Percentiles rank a stretch among this genome's conserved stretches.
These are phyloP conservation scores for Trichocladium uniseriatum DNA, from an alignment of 495 filamentous ascomycete species.

Conservation along the genomic window DNA sequence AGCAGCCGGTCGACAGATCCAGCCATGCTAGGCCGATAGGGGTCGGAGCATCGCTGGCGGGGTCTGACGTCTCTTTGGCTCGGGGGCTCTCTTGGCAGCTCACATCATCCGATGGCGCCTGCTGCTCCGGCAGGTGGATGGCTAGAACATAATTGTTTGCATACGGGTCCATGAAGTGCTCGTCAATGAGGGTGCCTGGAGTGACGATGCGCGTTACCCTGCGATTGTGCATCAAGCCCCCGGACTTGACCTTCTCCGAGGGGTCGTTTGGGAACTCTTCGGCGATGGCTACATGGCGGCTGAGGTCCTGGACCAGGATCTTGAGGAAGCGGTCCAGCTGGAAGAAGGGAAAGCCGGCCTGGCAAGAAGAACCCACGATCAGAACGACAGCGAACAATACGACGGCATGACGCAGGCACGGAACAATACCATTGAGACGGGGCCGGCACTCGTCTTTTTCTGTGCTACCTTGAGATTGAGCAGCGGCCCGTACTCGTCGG, in stretches of 20 bases:
- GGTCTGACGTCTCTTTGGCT: neutral
- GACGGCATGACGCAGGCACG: neutral
- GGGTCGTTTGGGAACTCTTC: constrained; percentile 76
- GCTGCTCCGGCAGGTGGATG: constrained; percentile 41
- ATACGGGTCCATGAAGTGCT: constrained; percentile 89
- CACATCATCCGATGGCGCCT: constrained; percentile 6
- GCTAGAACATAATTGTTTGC: constrained; percentile 87
- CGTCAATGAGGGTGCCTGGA: constrained; percentile 91
- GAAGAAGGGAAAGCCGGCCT: constrained; percentile 88
- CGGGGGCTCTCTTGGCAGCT: constrained; percentile 1
- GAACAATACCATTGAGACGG: constrained; percentile 63
- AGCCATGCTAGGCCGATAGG: constrained; percentile 80
- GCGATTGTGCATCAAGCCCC: constrained; percentile 73
- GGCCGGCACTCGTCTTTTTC: constrained; percentile 63
- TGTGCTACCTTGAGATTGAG: constrained; percentile 82
- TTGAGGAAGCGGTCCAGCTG: constrained; percentile 89
- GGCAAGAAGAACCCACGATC: constrained; percentile 17
- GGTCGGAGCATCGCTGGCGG: constrained; percentile 13
- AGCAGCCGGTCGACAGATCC: constrained; percentile 88
- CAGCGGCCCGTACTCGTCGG: constrained; percentile 74
- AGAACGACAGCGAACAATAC: constrained; percentile 17
- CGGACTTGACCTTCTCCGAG: constrained; percentile 56
- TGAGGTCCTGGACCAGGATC: constrained; percentile 80
- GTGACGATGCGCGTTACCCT: constrained; percentile 81
- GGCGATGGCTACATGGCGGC: constrained; percentile 83